phyloP scores from a whole-genome alignment of 257 asterid species.

The Avicennia marina region DNA sequence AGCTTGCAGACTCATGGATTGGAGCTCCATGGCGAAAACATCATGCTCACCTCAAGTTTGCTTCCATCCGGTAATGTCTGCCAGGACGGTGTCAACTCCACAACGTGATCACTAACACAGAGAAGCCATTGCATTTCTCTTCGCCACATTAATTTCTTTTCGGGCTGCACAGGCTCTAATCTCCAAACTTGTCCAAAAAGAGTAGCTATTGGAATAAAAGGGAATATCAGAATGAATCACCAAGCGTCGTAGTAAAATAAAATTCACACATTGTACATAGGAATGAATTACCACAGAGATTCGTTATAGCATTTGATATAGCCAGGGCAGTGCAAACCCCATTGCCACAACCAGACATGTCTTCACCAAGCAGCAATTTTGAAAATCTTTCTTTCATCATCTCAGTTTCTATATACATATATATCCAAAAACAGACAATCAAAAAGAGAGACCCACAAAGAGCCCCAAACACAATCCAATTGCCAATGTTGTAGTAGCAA shows the following conservation, averaged over 20 bases:
- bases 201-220: conserved; percentile 41
- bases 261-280: too few species aligned
- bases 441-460: background rate
- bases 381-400: conserved; percentile 94
- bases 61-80: conserved; percentile 82
- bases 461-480: background rate
- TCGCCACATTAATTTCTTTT: conserved; percentile 9
- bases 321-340: conserved; percentile 89
- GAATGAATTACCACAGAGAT: conserved; percentile 58
- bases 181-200: conserved; percentile 95
- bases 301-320: conserved; percentile 86
- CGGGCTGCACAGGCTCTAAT: conserved; percentile 35
- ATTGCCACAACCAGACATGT: conserved; percentile 96
- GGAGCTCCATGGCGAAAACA: background rate
- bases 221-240: background rate
- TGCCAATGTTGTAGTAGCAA: too few species aligned
- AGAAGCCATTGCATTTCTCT: conserved; percentile 8
- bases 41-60: conserved; percentile 64
- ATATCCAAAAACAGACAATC: background rate
- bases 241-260: too few species aligned
- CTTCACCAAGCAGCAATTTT: conserved; percentile 92
- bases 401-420: conserved; percentile 43
- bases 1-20: too few species aligned
- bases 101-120: background rate
- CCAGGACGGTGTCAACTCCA: conserved; percentile 10